A percentile compares a stretch with the other conserved stretches of the same genome.
Evolutionary conservation across 2,329 filamentous ascomycete genomes (phyloP).

Genomic region (Macrophomina tecta): DNA sequence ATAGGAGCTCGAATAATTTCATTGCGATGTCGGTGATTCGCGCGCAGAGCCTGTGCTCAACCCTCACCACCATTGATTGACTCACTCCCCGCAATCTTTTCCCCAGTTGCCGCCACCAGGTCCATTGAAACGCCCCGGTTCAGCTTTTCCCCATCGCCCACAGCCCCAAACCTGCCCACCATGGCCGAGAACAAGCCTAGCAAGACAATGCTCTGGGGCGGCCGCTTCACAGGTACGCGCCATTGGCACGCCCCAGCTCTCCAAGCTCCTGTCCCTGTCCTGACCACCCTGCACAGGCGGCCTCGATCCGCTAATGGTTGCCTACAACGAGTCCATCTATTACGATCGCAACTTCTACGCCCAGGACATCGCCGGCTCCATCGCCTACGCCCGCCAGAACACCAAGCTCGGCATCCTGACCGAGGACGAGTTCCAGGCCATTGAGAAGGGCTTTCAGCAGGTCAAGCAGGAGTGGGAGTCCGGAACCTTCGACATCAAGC

Average conservation of each 20-base stretch:
- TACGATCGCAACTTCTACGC: slow-evolving; percentile 80
- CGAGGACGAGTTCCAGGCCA: slow-evolving; percentile 72
- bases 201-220: slow-evolving; percentile 65
- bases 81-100: neutral
- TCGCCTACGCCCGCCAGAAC: slow-evolving; percentile 84
- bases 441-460: slow-evolving; percentile 72
- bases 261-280: neutral
- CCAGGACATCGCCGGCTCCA: slow-evolving; percentile 79
- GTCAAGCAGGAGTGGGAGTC: slow-evolving; percentile 59
- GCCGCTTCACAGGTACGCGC: slow-evolving; percentile 62
- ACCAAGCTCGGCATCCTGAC: slow-evolving; percentile 75
- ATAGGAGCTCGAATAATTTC: slow-evolving; percentile 5
- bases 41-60: slow-evolving; percentile 18
- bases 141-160: neutral
- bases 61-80: neutral
- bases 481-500: slow-evolving; percentile 53
- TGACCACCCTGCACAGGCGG: slow-evolving; percentile 61
- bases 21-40: slow-evolving; percentile 25
- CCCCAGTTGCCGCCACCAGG: neutral
- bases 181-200: slow-evolving; percentile 33
- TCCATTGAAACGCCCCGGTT: neutral
- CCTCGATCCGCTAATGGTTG: slow-evolving; percentile 83
- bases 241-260: neutral
- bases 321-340: slow-evolving; percentile 82
- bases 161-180: neutral